Evolutionary conservation across 805 yeast genomes (phyloP), one percentile per base, ranked within the genome.

Genomic region (Kazachstania africana): DNA sequence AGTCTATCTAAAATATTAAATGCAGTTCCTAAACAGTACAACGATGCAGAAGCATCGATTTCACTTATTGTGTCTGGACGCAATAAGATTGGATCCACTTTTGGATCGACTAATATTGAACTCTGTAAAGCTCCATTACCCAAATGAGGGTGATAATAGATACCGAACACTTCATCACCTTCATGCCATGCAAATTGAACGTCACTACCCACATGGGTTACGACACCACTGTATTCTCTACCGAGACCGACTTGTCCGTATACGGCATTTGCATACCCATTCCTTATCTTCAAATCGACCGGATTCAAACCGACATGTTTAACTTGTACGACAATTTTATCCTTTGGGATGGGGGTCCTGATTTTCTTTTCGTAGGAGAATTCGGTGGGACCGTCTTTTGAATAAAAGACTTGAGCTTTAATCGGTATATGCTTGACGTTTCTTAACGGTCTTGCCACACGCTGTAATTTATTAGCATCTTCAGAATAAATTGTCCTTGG

Each of bases 81-180:
- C 31, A 57, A 56, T 16, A 64, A 44, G 17, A 72, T 46, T 0
- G 65, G 49, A 42, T 77, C 83, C 24, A 55, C 48, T 10, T 49
- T 45, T 12, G 80, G 75, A 37, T 74, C 68, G 3, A 78, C 50
- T 15, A 72, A 45, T 9, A 78, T 60, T 26, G 73, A 66, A 3
- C 81, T 63, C 21, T 77, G 68, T 18, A 78, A 50, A 3, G 81
- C 55, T 6, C 87, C 87, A 27, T 61, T 59, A 13, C 69, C 69
- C 14, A 60, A 56, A 39, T 53, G 55, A 17, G 66, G 57, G 28
- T 77, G 78, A 45, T 64, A 63, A 32, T 62, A 65, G 27, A 69
- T 44, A 6, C 88, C 93, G 48, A 75, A 68, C 1, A 80, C 84
- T 24, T 62, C 64, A 42, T 74, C 80, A 23, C 87, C 88, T 15